These are phyloP conservation scores for Talaromyces sp. DNA, from an alignment of 2,329 filamentous ascomycete genomes.

Conservation along the genomic window DNA sequence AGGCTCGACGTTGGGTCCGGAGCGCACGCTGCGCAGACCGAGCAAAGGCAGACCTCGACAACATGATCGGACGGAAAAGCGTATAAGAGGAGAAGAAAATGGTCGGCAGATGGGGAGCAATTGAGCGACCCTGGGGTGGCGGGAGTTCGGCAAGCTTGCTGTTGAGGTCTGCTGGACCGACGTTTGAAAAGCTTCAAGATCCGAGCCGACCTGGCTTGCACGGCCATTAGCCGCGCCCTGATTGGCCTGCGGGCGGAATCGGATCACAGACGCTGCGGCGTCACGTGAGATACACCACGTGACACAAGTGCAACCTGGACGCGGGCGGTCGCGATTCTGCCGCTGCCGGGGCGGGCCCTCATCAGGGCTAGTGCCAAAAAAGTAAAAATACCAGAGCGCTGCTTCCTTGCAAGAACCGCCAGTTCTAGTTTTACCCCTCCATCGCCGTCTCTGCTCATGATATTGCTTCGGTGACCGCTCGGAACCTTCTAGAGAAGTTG, in stretches of 20 bases:
- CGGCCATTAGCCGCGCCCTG: constrained; percentile 30
- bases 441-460: constrained; percentile 9
- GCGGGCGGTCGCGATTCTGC: not conserved
- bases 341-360: constrained; percentile 1
- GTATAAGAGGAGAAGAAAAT: constrained; percentile 18
- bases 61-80: constrained; percentile 51
- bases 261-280: constrained; percentile 17
- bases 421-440: not conserved
- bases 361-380: constrained; percentile 11
- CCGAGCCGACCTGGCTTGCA: constrained; percentile 20
- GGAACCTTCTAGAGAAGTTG: constrained; percentile 72
- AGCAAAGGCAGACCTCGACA: constrained; percentile 62
- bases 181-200: constrained; percentile 39
- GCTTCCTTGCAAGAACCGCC: not conserved
- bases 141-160: constrained; percentile 19
- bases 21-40: constrained; percentile 59
- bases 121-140: constrained; percentile 22
- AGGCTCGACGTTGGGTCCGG: constrained; percentile 55
- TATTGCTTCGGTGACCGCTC: constrained; percentile 57
- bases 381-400: constrained; percentile 4
- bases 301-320: not conserved
- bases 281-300: constrained; percentile 6
- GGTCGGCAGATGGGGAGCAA: constrained; percentile 33
- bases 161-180: constrained; percentile 22
- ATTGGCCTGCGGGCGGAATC: constrained; percentile 39